phyloP scores from a whole-genome alignment of 2,329 filamentous ascomycete species.

The Fragosphaeria purpurea region DNA sequence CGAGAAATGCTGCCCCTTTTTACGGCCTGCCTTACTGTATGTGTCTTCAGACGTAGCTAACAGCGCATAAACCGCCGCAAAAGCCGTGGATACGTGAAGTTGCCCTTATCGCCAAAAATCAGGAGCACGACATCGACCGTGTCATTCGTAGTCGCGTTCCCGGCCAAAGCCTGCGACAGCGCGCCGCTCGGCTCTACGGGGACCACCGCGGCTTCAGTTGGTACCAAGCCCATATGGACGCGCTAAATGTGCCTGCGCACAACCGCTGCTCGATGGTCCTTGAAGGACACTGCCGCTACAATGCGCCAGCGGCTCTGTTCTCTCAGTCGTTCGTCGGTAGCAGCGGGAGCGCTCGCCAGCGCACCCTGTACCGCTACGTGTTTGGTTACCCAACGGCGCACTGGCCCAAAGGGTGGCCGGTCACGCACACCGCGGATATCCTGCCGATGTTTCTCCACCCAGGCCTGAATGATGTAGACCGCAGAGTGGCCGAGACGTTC shows the following conservation, averaged over 20 bases:
- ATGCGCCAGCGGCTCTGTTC: background rate
- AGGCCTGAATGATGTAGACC: background rate
- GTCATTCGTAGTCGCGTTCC: background rate
- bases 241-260: background rate
- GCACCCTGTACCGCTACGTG: constrained; percentile 1
- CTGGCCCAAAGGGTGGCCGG: constrained; percentile 1
- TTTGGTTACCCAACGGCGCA: background rate
- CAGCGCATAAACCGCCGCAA: too few species aligned
- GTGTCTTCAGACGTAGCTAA: too few species aligned
- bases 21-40: background rate
- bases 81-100: constrained; percentile 1
- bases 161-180: background rate
- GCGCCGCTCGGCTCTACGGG: background rate
- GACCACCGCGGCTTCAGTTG: background rate
- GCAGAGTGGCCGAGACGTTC: background rate
- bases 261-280: background rate
- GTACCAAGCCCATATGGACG: background rate
- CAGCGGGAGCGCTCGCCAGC: too few species aligned
- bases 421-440: constrained; percentile 3
- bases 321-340: background rate
- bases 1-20: background rate
- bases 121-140: background rate
- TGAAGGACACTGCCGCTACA: constrained; percentile 5
- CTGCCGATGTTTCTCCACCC: constrained; percentile 1
- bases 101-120: background rate